These are phyloP conservation scores for Lachancea quebecensis DNA, from an alignment of 805 yeast genomes.

Conservation along the genomic window DNA sequence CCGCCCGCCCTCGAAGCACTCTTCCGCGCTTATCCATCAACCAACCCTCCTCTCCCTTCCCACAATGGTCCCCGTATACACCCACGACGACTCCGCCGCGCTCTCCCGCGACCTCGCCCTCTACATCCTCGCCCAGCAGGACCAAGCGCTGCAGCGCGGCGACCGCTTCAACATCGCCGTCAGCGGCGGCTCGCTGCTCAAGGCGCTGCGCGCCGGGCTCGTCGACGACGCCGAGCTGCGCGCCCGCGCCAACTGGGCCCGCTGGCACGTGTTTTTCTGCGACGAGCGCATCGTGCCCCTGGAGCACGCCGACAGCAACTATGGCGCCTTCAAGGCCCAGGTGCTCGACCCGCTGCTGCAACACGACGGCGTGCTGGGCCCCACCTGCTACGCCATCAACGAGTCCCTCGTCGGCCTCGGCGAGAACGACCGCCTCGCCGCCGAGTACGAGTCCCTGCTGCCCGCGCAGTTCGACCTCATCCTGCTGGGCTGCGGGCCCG, in stretches of 20 bases:
- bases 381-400: conserved; percentile 61
- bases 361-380: conserved; percentile 36
- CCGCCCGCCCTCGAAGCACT: neutral
- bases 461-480: conserved; percentile 56
- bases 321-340: conserved; percentile 63
- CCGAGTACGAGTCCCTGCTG: conserved; percentile 51
- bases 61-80: conserved; percentile 32
- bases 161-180: conserved; percentile 65
- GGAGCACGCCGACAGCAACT: conserved; percentile 78
- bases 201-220: conserved; percentile 56
- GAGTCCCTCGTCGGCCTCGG: conserved; percentile 51
- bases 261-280: conserved; percentile 79
- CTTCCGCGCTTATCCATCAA: too few species aligned
- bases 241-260: conserved; percentile 50
- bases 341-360: conserved; percentile 46
- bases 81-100: conserved; percentile 45
- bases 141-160: conserved; percentile 43
- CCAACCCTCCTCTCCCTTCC: conserved; percentile 1
- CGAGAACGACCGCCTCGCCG: conserved; percentile 49
- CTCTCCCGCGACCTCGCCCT: conserved; percentile 64
- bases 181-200: conserved; percentile 87
- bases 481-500: conserved; percentile 89
- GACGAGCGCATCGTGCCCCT: conserved; percentile 89
- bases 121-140: conserved; percentile 54
- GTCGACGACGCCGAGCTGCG: conserved; percentile 46